Evolutionary conservation across 1,139 yeast species (phyloP).

Genomic region (Kodamaea derodonti): DNA sequence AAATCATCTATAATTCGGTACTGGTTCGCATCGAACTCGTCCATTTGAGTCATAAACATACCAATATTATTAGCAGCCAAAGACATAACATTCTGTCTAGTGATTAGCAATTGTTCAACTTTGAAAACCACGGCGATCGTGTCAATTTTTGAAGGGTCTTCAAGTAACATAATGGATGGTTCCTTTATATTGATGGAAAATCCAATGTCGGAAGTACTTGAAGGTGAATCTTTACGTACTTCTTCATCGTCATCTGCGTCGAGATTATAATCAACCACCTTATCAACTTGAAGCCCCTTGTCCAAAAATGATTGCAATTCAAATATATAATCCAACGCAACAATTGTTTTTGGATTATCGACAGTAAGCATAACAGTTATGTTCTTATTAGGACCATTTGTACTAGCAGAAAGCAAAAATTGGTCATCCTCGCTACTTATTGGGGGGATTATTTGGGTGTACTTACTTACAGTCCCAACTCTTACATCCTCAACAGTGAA

Average conservation of each 20-base stretch:
- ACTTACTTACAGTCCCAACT: slow-evolving; percentile 56
- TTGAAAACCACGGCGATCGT: slow-evolving; percentile 91
- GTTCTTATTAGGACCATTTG: slow-evolving; percentile 42
- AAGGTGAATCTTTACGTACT: slow-evolving; percentile 2
- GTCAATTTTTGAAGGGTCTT: slow-evolving; percentile 65
- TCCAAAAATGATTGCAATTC: slow-evolving; percentile 66
- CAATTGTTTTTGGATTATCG: slow-evolving; percentile 74
- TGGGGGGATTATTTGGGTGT: slow-evolving; percentile 77
- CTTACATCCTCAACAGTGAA: slow-evolving; percentile 79
- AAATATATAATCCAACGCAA: slow-evolving; percentile 83
- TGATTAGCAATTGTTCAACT: slow-evolving; percentile 70
- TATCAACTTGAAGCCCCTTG: slow-evolving; percentile 32
- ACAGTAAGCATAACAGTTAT: slow-evolving; percentile 58
- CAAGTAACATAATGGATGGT: slow-evolving; percentile 74
- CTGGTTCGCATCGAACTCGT: slow-evolving; percentile 52
- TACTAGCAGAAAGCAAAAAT: slow-evolving; percentile 53
- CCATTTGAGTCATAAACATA: slow-evolving; percentile 80
- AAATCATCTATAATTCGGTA: slow-evolving; percentile 86
- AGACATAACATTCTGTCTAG: slow-evolving; percentile 64
- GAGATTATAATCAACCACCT: slow-evolving; percentile 15
- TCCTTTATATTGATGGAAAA: slow-evolving; percentile 72
- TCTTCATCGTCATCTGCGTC: slow-evolving; percentile 10
- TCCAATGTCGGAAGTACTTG: slow-evolving; percentile 25
- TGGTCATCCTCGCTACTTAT: slow-evolving; percentile 63
- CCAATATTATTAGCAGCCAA: slow-evolving; percentile 79